These are phyloP conservation scores for Termitomyces sp. DNA, from an alignment of 768 basidiomycete genomes.

Conservation along the genomic window DNA sequence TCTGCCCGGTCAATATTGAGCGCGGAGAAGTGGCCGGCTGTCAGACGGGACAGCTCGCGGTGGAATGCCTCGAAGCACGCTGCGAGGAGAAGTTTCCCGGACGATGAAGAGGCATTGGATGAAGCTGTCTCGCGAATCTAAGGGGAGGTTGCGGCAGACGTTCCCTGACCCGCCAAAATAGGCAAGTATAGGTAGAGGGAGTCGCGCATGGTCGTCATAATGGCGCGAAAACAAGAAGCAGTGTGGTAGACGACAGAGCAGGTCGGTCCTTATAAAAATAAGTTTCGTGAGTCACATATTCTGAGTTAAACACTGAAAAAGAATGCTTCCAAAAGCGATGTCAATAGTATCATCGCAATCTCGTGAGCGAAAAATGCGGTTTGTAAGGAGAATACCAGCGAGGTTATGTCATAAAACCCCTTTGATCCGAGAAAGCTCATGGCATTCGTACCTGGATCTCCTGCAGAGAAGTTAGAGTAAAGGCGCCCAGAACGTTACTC, in stretches of 20 bases:
- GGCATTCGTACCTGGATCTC: no score
- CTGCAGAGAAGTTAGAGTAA: no score
- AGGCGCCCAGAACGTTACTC: no score
- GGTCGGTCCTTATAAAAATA: slow-evolving; percentile 14
- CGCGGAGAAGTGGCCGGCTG: no score
- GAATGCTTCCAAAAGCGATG: slow-evolving; percentile 15
- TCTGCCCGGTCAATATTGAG: no score
- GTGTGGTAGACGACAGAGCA: slow-evolving; percentile 1
- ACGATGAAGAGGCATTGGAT: slow-evolving; percentile 38
- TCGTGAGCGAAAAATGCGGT: slow-evolving; percentile 9
- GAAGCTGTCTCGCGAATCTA: slow-evolving; percentile 35
- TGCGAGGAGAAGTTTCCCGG: no score
- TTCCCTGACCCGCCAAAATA: slow-evolving; percentile 58
- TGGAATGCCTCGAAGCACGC: no score
- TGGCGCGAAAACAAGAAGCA: neutral
- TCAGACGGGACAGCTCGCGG: no score
- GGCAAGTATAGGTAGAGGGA: slow-evolving; percentile 32
- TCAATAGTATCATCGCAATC: slow-evolving; percentile 16
- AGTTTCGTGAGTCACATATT: slow-evolving; percentile 17
- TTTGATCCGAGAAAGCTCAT: no score
- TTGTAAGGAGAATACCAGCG: slow-evolving; percentile 16
- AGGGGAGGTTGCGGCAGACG: slow-evolving; percentile 27
- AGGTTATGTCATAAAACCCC: slow-evolving; percentile 8
- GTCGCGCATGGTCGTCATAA: slow-evolving; percentile 8
- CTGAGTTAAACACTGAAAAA: slow-evolving; percentile 12